A percentile compares a stretch with the other conserved stretches of the same genome.
These are phyloP conservation scores for Skeletonema grethae DNA, from an alignment of 108 stramenopile species.

Conservation along the genomic window DNA sequence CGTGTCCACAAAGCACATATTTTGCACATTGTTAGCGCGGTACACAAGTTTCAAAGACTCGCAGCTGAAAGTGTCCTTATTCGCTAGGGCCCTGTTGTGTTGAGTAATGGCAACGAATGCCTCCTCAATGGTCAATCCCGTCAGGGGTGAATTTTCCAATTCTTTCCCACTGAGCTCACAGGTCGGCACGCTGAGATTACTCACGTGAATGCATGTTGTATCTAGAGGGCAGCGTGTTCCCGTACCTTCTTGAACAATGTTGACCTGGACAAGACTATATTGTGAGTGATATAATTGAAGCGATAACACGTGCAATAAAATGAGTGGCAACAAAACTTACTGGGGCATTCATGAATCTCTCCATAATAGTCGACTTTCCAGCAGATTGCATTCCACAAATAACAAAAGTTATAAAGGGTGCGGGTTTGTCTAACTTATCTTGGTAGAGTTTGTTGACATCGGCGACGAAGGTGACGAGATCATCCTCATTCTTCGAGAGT, in stretches of 20 bases:
- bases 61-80: constrained; percentile 64
- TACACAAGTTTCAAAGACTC: constrained; percentile 62
- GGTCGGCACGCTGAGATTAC: constrained; percentile 26
- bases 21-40: constrained; percentile 68
- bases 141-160: constrained; percentile 36
- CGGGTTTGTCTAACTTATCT: constrained; percentile 55
- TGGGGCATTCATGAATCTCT: constrained; percentile 68
- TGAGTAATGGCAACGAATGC: constrained; percentile 69
- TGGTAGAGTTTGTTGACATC: constrained; percentile 74
- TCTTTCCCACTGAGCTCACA: constrained; percentile 70
- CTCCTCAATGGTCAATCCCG: constrained; percentile 53
- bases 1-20: constrained; percentile 66
- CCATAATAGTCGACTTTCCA: constrained; percentile 81
- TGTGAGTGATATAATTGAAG: background rate
- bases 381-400: constrained; percentile 79
- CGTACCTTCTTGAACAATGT: constrained; percentile 82
- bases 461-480: constrained; percentile 64
- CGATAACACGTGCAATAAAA: background rate
- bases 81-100: constrained; percentile 59
- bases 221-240: constrained; percentile 81
- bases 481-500: constrained; percentile 63
- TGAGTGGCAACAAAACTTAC: constrained; percentile 14
- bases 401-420: constrained; percentile 80
- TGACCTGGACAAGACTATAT: constrained; percentile 13
- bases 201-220: constrained; percentile 76